These are phyloP conservation scores for Kodamaea restingae DNA, from an alignment of 805 yeast genomes.

Conservation along the genomic window DNA sequence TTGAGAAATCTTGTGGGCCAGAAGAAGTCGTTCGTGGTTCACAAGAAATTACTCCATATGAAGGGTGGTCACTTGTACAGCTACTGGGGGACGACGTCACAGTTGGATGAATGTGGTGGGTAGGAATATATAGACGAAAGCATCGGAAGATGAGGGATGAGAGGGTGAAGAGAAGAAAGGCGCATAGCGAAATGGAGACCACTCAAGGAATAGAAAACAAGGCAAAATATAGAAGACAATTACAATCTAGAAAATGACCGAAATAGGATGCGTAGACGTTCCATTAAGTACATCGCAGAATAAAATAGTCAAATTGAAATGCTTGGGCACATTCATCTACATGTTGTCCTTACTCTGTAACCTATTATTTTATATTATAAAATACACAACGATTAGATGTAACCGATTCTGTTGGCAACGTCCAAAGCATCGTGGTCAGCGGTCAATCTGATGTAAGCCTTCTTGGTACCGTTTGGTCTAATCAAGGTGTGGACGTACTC, in stretches of 20 bases:
- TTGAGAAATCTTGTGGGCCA: not conserved
- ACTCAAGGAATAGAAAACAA: too few relatives aligned
- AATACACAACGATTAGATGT: slow-evolving; percentile 59
- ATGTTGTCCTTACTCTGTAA: slow-evolving; percentile 3
- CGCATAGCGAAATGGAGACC: too few relatives aligned
- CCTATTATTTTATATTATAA: slow-evolving; percentile 11
- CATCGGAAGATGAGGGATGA: not conserved
- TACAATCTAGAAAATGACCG: too few relatives aligned
- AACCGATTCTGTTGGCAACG: slow-evolving; percentile 99
- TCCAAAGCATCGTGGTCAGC: slow-evolving; percentile 99
- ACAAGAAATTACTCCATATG: slow-evolving; percentile 1
- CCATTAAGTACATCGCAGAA: too few relatives aligned
- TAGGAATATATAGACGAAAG: not conserved
- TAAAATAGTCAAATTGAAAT: too few relatives aligned
- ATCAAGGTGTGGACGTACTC: slow-evolving; percentile 92
- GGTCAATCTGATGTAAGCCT: slow-evolving; percentile 98
- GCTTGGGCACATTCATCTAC: slow-evolving; percentile 5
- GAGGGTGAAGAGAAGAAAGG: too few relatives aligned
- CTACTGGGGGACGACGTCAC: slow-evolving; percentile 3
- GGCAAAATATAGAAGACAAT: too few relatives aligned
- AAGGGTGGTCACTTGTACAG: slow-evolving; percentile 4
- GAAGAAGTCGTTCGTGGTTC: slow-evolving; percentile 3
- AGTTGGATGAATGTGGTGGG: not conserved
- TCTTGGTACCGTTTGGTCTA: slow-evolving; percentile 99
- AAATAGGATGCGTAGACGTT: too few relatives aligned